phyloP scores from a whole-genome alignment of 2,329 filamentous ascomycete species.

The Ploettnerulaceae sp. region DNA sequence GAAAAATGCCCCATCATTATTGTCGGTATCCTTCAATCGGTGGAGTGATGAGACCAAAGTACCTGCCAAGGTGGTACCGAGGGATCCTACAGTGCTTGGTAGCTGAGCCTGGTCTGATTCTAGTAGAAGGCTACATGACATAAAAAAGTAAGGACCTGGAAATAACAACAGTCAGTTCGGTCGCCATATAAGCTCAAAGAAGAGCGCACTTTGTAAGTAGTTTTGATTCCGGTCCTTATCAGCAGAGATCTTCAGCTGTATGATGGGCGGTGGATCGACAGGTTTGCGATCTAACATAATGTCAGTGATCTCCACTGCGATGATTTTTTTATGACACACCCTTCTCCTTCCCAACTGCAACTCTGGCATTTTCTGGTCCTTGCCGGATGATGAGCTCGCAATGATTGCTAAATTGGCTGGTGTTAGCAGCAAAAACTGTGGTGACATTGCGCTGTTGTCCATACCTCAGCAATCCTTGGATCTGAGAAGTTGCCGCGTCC shows the following conservation, averaged over 20 bases:
- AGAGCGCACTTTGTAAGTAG: slow-evolving; percentile 53
- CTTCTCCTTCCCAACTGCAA: slow-evolving; percentile 71
- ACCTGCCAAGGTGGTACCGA: slow-evolving; percentile 56
- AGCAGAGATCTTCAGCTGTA: slow-evolving; percentile 58
- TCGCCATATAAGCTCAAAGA: background rate
- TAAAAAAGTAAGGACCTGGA: slow-evolving; percentile 46
- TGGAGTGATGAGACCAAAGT: slow-evolving; percentile 77
- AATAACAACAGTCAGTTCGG: background rate
- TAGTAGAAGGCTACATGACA: slow-evolving; percentile 40
- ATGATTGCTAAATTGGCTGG: slow-evolving; percentile 44
- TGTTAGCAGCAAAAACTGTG: background rate
- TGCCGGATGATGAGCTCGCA: slow-evolving; percentile 58
- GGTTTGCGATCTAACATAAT: slow-evolving; percentile 69
- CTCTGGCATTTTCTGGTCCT: slow-evolving; percentile 61
- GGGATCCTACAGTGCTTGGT: slow-evolving; percentile 28
- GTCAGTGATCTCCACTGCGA: background rate
- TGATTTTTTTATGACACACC: slow-evolving; percentile 40
- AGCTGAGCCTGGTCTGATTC: background rate
- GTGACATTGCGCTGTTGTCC: slow-evolving; percentile 1
- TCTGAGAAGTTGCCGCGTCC: slow-evolving; percentile 22
- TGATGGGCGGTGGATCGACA: slow-evolving; percentile 80
- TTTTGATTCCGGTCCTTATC: slow-evolving; percentile 44
- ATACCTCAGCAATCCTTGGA: slow-evolving; percentile 25
- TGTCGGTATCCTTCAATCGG: slow-evolving; percentile 72
- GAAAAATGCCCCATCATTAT: slow-evolving; percentile 78